Evolutionary conservation across 2,329 filamentous ascomycete genomes (phyloP).

Genomic region (Verticillium nonalfalfae): DNA sequence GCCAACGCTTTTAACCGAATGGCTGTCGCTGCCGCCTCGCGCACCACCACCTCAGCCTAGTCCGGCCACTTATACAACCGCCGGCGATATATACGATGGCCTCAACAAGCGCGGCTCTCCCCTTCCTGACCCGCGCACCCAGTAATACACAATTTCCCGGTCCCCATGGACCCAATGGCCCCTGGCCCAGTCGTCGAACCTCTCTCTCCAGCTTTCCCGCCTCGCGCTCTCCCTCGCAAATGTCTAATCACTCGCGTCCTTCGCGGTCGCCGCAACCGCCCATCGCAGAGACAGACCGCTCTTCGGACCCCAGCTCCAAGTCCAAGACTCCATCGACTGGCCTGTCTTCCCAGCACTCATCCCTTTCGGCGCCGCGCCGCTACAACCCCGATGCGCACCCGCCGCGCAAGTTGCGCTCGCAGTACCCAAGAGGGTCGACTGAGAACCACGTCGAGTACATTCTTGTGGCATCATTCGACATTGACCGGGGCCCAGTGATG

Average conservation of each 20-base stretch:
- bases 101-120: slow-evolving; percentile 30
- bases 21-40: not conserved
- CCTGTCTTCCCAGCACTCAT: slow-evolving; percentile 54
- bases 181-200: slow-evolving; percentile 33
- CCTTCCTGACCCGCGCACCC: slow-evolving; percentile 32
- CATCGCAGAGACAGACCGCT: slow-evolving; percentile 45
- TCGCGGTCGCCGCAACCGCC: slow-evolving; percentile 49
- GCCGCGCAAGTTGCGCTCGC: slow-evolving; percentile 57
- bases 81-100: slow-evolving; percentile 22
- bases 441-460: slow-evolving; percentile 99
- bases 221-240: slow-evolving; percentile 50
- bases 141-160: slow-evolving; percentile 18
- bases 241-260: slow-evolving; percentile 47
- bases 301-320: slow-evolving; percentile 53
- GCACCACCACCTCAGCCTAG: not conserved
- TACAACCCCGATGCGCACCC: slow-evolving; percentile 44
- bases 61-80: not conserved
- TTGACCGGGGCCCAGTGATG: slow-evolving; percentile 94
- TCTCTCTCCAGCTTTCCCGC: slow-evolving; percentile 62
- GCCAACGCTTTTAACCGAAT: not conserved
- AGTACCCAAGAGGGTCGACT: slow-evolving; percentile 65
- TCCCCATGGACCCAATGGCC: slow-evolving; percentile 7
- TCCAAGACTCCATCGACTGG: slow-evolving; percentile 54
- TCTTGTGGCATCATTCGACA: slow-evolving; percentile 93
- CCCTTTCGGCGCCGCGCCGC: slow-evolving; percentile 45